Conservation (phyloP, 1,284 basidiomycete genomes). For the Cryptococcus floricola region DNA sequence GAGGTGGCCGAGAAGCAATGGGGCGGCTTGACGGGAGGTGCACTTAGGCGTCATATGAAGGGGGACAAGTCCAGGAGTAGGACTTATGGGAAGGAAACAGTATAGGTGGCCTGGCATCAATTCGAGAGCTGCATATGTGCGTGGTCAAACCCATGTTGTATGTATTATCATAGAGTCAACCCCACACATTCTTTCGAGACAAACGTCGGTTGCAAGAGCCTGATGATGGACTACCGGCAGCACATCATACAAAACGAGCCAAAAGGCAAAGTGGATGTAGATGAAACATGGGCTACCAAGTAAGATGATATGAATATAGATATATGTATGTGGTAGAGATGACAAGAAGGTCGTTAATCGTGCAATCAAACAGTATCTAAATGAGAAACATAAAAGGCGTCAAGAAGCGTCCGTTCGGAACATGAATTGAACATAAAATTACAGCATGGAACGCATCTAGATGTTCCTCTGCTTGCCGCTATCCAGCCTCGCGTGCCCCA, state of each 20-base stretch:
- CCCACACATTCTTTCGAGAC: too few species aligned
- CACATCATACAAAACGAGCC: too few species aligned
- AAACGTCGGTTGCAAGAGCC: too few species aligned
- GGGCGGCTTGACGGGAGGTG: conserved; percentile 14
- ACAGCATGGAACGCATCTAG: neutral
- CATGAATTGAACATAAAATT: neutral
- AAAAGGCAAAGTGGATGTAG: too few species aligned
- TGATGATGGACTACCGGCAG: too few species aligned
- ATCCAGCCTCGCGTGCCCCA: conserved; percentile 3
- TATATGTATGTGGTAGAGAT: neutral
- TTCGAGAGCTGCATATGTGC: too few species aligned
- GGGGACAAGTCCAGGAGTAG: neutral
- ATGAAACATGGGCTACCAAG: too few species aligned
- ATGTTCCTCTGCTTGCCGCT: neutral
- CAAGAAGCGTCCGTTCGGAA: neutral
- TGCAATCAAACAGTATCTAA: too few species aligned
- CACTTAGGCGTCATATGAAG: neutral
- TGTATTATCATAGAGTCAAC: too few species aligned
- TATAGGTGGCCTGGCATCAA: too few species aligned
- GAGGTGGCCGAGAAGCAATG: conserved; percentile 18
- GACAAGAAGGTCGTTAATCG: neutral
- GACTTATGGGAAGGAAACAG: too few species aligned
- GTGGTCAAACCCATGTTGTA: too few species aligned
- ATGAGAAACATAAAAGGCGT: neutral
- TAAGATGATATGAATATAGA: neutral